Base-by-base conservation (phyloP, 2,329 filamentous ascomycete genomes). In the Alternaria gaisen region DNA sequence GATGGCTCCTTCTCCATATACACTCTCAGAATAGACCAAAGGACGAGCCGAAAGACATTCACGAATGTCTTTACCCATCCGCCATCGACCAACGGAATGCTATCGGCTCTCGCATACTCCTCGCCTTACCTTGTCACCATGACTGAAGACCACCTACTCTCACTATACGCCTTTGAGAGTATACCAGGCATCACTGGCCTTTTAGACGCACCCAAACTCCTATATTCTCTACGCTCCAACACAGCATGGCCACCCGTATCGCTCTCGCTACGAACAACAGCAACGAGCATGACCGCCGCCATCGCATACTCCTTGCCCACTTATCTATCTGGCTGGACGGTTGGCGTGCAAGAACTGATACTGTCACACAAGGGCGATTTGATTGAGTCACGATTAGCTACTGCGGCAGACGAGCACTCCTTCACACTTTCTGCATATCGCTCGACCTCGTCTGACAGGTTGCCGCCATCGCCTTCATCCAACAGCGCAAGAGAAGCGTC, bases 341-440 rank as follows among this genome's bases (percentile, higher is more conserved):
- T 97, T 16, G 94, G 93, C 2, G 87, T 98, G n/a, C 94, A 98
- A 77, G 94, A 97, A 77, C 82, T 97, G 43, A 88, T 90, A 59
- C 84, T 97, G n/a, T 79, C 79, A 34, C 77, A 77, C 52, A 75
- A 79, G 47, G 85, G 86, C 7, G 79, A 79, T 14, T 75, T 86
- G 0, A 69, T 83, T 1, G 78, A 80, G 36, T 86, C 84, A 3
- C 81, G 84, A 7, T 68, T 86, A 4, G 80, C 84, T 16, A 83
- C 83, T 3, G 83, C 84, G n/a, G 77, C 83, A 18, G 80, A 83
- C 20, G 79, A 82, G 53, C 80, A 81, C 28, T 84, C 82, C 46
- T 80, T 81, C 72, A 64, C 76, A 69, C 52, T 81, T 61, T 59
- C 80, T 9, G 65, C 70, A 14, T 67, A 69, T n/a, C 70, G 64